Conservation (phyloP, 2,329 filamentous ascomycete species). For the Amylocarpus encephaloides region DNA sequence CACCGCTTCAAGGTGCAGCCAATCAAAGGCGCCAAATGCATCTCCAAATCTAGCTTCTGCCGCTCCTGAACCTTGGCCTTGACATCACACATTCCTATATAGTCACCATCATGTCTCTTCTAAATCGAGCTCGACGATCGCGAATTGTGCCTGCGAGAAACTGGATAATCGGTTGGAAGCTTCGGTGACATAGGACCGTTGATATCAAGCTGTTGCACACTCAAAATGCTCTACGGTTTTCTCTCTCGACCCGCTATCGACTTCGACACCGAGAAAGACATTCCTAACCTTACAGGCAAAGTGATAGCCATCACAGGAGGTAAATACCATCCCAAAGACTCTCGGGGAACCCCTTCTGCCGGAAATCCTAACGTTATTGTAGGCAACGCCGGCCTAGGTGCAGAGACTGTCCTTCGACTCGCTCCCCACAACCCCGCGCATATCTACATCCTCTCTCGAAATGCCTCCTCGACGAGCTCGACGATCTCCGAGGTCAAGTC, state of each 20-base stretch:
- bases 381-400: constrained; percentile 40
- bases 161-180: no score
- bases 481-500: constrained; percentile 35
- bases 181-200: no score
- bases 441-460: constrained; percentile 35
- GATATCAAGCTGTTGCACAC: no score
- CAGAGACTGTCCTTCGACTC: constrained; percentile 36
- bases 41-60: no score
- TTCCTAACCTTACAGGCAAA: constrained; percentile 35
- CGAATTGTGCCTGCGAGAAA: no score
- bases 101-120: no score
- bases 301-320: constrained; percentile 43
- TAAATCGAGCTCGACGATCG: no score
- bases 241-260: constrained; percentile 8
- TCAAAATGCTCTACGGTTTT: constrained; percentile 17
- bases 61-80: no score
- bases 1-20: no score
- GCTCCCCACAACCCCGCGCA: constrained; percentile 36
- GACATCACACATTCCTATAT: no score
- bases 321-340: not conserved
- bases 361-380: not conserved
- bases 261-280: constrained; percentile 26
- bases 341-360: not conserved
- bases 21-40: no score
- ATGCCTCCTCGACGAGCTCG: constrained; percentile 33